Evolutionary conservation across 2,329 filamentous ascomycete genomes (phyloP).

Genomic region (Blastomyces emzantsi): DNA sequence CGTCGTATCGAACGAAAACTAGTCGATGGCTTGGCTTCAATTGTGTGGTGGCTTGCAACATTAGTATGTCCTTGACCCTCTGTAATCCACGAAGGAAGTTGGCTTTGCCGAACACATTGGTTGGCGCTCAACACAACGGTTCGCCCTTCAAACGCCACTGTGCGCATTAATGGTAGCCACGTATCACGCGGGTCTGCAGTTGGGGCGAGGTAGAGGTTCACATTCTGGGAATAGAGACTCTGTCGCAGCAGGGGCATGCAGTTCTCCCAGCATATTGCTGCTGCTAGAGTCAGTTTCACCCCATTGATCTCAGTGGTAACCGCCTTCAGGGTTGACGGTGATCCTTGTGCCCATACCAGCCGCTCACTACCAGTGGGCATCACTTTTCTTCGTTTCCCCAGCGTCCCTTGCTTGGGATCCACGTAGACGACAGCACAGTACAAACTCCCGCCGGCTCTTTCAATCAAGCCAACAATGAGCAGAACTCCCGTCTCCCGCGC

Average conservation of each 20-base stretch:
- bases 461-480: slow-evolving; percentile 68
- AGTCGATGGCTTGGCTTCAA: not conserved
- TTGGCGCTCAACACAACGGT: slow-evolving; percentile 82
- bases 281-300: slow-evolving; percentile 67
- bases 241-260: slow-evolving; percentile 88
- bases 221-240: slow-evolving; percentile 76
- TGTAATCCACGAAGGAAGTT: slow-evolving; percentile 51
- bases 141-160: slow-evolving; percentile 69
- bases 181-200: slow-evolving; percentile 78
- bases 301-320: slow-evolving; percentile 72
- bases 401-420: slow-evolving; percentile 58
- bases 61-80: slow-evolving; percentile 14
- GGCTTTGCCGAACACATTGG: slow-evolving; percentile 59
- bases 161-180: slow-evolving; percentile 76
- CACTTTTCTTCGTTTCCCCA: slow-evolving; percentile 85
- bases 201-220: slow-evolving; percentile 84
- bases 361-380: slow-evolving; percentile 83
- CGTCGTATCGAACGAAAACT: slow-evolving; percentile 6
- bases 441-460: slow-evolving; percentile 68
- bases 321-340: slow-evolving; percentile 66
- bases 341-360: slow-evolving; percentile 81
- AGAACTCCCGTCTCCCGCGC: slow-evolving; percentile 73
- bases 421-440: slow-evolving; percentile 81
- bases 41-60: not conserved
- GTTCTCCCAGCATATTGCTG: slow-evolving; percentile 94